Conservation (phyloP, 2,329 filamentous ascomycete species). For the Penicillium sp. region DNA sequence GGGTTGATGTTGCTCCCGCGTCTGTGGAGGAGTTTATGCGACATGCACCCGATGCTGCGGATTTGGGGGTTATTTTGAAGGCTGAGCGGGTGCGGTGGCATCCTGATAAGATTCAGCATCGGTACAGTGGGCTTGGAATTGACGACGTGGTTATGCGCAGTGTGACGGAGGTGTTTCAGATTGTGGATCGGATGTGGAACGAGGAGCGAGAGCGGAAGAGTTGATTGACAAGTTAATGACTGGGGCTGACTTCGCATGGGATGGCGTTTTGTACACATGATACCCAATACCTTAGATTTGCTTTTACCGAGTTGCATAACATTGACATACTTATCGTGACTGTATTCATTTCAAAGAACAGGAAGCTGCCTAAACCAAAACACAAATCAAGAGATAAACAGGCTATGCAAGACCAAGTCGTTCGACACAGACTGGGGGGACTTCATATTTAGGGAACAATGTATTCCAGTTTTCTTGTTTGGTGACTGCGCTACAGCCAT, state of each 20-base stretch:
- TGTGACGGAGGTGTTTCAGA: slow-evolving; percentile 89
- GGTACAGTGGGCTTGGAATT: slow-evolving; percentile 69
- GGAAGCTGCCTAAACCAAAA: slow-evolving; percentile 7
- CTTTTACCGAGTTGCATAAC: not conserved
- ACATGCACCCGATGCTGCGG: slow-evolving; percentile 45
- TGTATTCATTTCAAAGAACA: slow-evolving; percentile 23
- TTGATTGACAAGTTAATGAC: not conserved
- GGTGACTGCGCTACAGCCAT: not conserved
- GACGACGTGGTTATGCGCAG: slow-evolving; percentile 71
- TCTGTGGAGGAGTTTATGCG: slow-evolving; percentile 71
- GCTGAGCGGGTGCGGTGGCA: slow-evolving; percentile 91
- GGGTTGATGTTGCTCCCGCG: slow-evolving; percentile 58
- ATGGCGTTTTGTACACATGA: slow-evolving; percentile 6
- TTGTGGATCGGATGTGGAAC: slow-evolving; percentile 78
- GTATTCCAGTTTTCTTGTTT: not conserved
- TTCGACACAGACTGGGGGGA: slow-evolving; percentile 13
- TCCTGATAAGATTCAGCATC: slow-evolving; percentile 95
- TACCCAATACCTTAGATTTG: slow-evolving; percentile 8
- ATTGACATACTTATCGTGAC: slow-evolving; percentile 17
- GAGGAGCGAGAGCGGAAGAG: slow-evolving; percentile 51
- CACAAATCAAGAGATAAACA: slow-evolving; percentile 13
- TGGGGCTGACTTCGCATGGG: not conserved
- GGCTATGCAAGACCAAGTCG: slow-evolving; percentile 26
- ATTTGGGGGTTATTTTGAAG: slow-evolving; percentile 63
- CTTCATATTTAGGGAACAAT: slow-evolving; percentile 8